A percentile compares a stretch with the other conserved stretches of the same genome.
phyloP scores from a whole-genome alignment of 2,329 filamentous ascomycete species.

The Pseudocercospora macadamiae region DNA sequence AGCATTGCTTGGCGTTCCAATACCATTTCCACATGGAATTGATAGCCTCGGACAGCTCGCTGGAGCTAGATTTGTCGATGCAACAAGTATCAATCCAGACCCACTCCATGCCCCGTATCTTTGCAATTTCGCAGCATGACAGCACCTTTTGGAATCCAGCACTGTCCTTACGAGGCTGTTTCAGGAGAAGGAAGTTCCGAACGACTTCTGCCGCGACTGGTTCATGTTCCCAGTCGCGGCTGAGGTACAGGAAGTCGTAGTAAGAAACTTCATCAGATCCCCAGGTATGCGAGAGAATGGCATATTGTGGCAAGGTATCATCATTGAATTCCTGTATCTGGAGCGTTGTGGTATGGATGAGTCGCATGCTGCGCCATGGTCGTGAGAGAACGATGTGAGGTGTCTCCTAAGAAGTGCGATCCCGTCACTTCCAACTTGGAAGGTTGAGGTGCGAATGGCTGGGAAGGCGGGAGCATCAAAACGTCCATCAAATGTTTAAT shows the following conservation, averaged over 20 bases:
- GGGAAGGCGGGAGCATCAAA: neutral
- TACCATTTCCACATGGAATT: conserved; percentile 13
- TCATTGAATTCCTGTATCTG: neutral
- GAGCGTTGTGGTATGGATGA: neutral
- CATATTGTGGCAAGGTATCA: neutral
- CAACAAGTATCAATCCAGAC: conserved; percentile 11
- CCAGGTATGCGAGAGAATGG: neutral
- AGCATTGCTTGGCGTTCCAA: neutral
- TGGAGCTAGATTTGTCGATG: conserved; percentile 3
- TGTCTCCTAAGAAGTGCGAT: too few species aligned
- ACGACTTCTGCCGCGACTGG: neutral
- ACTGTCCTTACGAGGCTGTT: neutral
- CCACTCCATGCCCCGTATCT: neutral
- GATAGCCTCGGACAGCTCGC: neutral
- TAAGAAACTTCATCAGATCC: neutral
- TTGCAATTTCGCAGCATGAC: neutral
- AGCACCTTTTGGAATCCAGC: neutral
- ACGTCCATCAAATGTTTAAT: neutral
- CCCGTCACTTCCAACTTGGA: too few species aligned
- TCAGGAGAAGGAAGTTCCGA: neutral
- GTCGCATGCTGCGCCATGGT: neutral
- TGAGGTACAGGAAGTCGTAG: neutral
- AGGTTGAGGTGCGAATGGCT: too few species aligned
- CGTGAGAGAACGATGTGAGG: too few species aligned
- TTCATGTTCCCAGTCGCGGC: neutral